phyloP scores from a whole-genome alignment of 306 rosid genomes.

The Dryas drummondii region DNA sequence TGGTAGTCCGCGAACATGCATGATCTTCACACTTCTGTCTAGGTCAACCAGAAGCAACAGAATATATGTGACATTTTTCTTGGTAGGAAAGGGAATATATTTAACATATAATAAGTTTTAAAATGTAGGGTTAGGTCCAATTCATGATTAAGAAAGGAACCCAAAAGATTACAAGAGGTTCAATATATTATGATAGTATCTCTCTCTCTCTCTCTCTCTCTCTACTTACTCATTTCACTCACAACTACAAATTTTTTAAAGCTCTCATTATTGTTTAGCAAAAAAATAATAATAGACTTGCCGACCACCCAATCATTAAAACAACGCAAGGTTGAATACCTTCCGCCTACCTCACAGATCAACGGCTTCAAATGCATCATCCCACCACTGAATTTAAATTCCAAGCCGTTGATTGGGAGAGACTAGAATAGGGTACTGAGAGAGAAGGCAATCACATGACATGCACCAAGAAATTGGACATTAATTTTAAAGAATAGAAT shows the following conservation, averaged over 20 bases:
- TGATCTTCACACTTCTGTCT: slow-evolving; percentile 8
- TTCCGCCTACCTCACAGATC: background rate
- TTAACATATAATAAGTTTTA: background rate
- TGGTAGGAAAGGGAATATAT: slow-evolving; percentile 23
- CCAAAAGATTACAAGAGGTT: slow-evolving; percentile 42
- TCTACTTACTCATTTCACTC: slow-evolving; percentile 38
- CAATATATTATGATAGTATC: slow-evolving; percentile 3
- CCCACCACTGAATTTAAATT: background rate
- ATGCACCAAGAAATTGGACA: slow-evolving; percentile 17
- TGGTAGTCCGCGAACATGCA: background rate
- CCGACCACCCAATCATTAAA: slow-evolving; percentile 44
- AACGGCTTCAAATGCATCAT: background rate
- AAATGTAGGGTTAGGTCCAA: slow-evolving; percentile 36
- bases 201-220: slow-evolving; percentile 10
- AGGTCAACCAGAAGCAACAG: slow-evolving; percentile 26
- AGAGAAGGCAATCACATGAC: slow-evolving; percentile 43
- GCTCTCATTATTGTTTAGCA: slow-evolving; percentile 30
- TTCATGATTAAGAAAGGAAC: slow-evolving; percentile 45
- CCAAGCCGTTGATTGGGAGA: background rate
- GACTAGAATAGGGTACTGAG: background rate
- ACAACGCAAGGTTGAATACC: slow-evolving; percentile 22
- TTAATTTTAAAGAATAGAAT: slow-evolving; percentile 9
- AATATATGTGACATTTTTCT: slow-evolving; percentile 14
- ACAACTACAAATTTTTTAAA: slow-evolving; percentile 27
- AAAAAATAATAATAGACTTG: slow-evolving; percentile 22